A percentile compares a stretch with the other conserved stretches of the same genome.
These are phyloP conservation scores for Tetradesmus obliquus DNA, from an alignment of 139 green algal genomes.

Conservation along the genomic window DNA sequence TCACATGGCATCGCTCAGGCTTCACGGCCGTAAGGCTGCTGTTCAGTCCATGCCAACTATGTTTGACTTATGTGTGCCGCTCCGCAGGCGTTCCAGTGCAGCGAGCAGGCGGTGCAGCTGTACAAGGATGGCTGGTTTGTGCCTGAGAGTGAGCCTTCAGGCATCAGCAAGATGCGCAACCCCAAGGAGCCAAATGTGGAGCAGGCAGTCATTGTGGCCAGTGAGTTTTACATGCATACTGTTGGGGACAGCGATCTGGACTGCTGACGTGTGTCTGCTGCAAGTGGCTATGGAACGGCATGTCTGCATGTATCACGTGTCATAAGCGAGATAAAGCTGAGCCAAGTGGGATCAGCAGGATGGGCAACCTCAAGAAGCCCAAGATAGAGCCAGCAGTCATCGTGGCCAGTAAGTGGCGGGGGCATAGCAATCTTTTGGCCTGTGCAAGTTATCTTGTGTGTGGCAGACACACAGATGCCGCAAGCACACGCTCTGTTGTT, in stretches of 20 bases:
- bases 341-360: conserved; percentile 52
- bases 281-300: background rate
- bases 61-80: background rate
- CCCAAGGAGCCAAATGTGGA: conserved; percentile 77
- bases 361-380: conserved; percentile 77
- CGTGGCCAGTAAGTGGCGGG: conserved; percentile 51
- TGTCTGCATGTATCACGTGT: background rate
- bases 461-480: background rate
- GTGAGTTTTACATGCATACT: conserved; percentile 23
- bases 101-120: conserved; percentile 85
- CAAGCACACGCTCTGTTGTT: background rate
- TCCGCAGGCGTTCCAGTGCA: conserved; percentile 92
- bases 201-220: conserved; percentile 81
- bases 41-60: no score
- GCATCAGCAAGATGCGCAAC: conserved; percentile 64
- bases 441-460: background rate
- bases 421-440: no score
- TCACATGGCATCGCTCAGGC: no score
- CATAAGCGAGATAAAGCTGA: conserved; percentile 35
- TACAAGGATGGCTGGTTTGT: conserved; percentile 86
- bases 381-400: conserved; percentile 77
- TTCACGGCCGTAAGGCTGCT: no score
- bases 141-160: conserved; percentile 47
- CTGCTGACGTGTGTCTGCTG: background rate
- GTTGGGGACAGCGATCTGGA: background rate